phyloP scores from a whole-genome alignment of 768 basidiomycete species.

The Mycena sanguinolenta region DNA sequence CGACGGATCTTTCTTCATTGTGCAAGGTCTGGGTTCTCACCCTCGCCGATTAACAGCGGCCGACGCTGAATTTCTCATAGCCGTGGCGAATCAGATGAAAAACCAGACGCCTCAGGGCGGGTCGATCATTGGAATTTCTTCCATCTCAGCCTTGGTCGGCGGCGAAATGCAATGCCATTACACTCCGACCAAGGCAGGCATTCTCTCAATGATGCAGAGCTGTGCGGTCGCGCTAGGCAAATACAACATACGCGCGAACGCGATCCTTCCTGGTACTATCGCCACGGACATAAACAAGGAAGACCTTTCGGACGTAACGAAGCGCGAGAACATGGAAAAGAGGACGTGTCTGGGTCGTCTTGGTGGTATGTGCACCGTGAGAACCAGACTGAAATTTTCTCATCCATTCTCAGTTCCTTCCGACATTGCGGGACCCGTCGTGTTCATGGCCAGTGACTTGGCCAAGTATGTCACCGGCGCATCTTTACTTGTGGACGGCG shows the following conservation, averaged over 20 bases:
- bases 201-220: slow-evolving; percentile 84
- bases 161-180: slow-evolving; percentile 84
- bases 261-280: slow-evolving; percentile 82
- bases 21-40: slow-evolving; percentile 61
- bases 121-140: slow-evolving; percentile 80
- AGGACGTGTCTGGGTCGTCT: slow-evolving; percentile 77
- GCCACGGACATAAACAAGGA: slow-evolving; percentile 85
- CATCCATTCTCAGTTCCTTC: slow-evolving; percentile 55
- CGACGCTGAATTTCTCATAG: slow-evolving; percentile 47
- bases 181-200: slow-evolving; percentile 84
- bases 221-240: slow-evolving; percentile 84
- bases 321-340: slow-evolving; percentile 73
- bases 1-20: slow-evolving; percentile 81
- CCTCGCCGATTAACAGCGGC: not conserved
- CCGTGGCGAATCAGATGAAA: slow-evolving; percentile 83
- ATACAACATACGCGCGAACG: slow-evolving; percentile 80
- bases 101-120: slow-evolving; percentile 77
- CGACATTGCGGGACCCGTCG: slow-evolving; percentile 80
- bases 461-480: slow-evolving; percentile 79
- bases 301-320: slow-evolving; percentile 70
- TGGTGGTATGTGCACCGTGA: slow-evolving; percentile 57
- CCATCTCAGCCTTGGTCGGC: slow-evolving; percentile 85
- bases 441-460: slow-evolving; percentile 81
- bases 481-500: slow-evolving; percentile 78
- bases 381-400: not conserved